A percentile compares a stretch with the other conserved stretches of the same genome.
These are phyloP conservation scores for Geotrichum phurueaensis DNA, from an alignment of 1,139 yeast genomes.

Conservation along the genomic window DNA sequence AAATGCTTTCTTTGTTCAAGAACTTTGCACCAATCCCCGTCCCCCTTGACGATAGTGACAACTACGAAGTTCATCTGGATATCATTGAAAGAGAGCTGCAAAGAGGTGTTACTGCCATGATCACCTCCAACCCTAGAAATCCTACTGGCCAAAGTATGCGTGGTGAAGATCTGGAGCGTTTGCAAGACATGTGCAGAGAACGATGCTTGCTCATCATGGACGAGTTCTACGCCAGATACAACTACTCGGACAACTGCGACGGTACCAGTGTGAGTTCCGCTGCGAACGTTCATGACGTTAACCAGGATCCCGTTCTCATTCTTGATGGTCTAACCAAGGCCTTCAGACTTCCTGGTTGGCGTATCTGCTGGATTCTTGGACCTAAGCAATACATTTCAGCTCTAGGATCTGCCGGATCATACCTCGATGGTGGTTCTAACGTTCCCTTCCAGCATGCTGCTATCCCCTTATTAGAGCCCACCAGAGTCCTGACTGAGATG, in stretches of 20 bases:
- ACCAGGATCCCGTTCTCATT: slow-evolving; percentile 57
- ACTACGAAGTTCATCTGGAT: slow-evolving; percentile 54
- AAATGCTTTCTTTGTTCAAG: slow-evolving; percentile 60
- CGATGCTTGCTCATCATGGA: slow-evolving; percentile 60
- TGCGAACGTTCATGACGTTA: slow-evolving; percentile 51
- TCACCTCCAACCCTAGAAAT: slow-evolving; percentile 61
- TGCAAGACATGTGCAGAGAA: slow-evolving; percentile 54
- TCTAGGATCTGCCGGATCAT: slow-evolving; percentile 58
- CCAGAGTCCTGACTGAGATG: slow-evolving; percentile 50
- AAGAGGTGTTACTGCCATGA: slow-evolving; percentile 56
- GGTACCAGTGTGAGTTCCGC: slow-evolving; percentile 57
- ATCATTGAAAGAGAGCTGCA: slow-evolving; percentile 51
- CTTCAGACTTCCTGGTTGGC: slow-evolving; percentile 64
- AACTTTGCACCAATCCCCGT: slow-evolving; percentile 65
- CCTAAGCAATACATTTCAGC: slow-evolving; percentile 59
- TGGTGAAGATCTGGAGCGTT: slow-evolving; percentile 45
- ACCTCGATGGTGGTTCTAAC: slow-evolving; percentile 60
- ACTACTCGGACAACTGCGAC: slow-evolving; percentile 53
- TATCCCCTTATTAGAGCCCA: slow-evolving; percentile 51
- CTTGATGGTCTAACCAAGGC: slow-evolving; percentile 62
- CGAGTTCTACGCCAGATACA: slow-evolving; percentile 60
- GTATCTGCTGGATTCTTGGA: slow-evolving; percentile 64
- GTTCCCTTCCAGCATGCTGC: slow-evolving; percentile 64
- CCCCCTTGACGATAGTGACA: slow-evolving; percentile 55
- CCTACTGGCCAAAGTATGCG: slow-evolving; percentile 60